Evolutionary conservation across 2,329 filamentous ascomycete species (phyloP), one percentile per base, ranked within the genome.

Genomic region (Talaromyces marneffei): DNA sequence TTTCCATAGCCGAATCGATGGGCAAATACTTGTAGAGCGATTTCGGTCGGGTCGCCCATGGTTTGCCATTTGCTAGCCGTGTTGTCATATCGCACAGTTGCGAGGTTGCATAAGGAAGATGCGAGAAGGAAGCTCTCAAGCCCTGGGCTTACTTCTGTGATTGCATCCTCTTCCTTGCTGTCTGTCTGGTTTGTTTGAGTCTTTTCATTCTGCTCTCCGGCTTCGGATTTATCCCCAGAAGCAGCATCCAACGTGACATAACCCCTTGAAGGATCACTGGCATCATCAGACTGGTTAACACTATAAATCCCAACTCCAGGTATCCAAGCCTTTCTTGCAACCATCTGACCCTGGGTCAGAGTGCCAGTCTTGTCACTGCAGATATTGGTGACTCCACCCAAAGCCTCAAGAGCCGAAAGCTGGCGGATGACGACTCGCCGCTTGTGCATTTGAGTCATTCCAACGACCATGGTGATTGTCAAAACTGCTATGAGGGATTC

Each of bases 21-120:
- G 1, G 85, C 83, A 66, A 89, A 86, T 6, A 88, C 85, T 62
- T 87, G 84, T 2, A 89, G 80, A 5, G 86, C 86, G 62, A 88
- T 86, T 66, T 89, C 86, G 2, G 86, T 89, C 1, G 84, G 83
- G 64, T 87, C 84, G n/a, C 84, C 85, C 52, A 83, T 80, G 27
- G 83, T 80, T 57, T 81, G 79, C 85, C 85, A 87, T 46, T 74
- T 72, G 5, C 67, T 66, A 4, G 73, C 69, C 25, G 77, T 69
- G 4, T 73, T 68, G 42, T 78, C 76, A 62, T 79, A 73, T 50
- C 81, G 79, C 7, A 84, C 77, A 8, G 73, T 73, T 1, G 82
- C 81, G 20, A 85, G 72, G 64, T 84, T 84, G 65, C 81, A 83
- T 4, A 87, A 74, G 20, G 84, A 80, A 25, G 83, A 78, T 9